phyloP scores from a whole-genome alignment of 352 stramenopile species.

The Blastocystis sp. region DNA sequence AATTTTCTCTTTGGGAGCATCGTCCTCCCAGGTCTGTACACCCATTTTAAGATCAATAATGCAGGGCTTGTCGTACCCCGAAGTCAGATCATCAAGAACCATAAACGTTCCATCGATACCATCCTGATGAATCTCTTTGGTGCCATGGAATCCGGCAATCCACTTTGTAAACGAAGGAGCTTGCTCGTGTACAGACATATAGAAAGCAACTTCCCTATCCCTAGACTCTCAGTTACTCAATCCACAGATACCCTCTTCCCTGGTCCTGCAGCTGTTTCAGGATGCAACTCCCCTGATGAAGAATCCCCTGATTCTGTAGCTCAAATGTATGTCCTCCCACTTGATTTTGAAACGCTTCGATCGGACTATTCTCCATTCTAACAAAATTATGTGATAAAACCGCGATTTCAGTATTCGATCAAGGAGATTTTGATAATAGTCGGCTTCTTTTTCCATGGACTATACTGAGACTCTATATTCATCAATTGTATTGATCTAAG shows the following conservation, averaged over 20 bases:
- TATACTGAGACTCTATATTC: too few relatives aligned
- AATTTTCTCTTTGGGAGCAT: constrained; percentile 58
- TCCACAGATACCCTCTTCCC: constrained; percentile 39
- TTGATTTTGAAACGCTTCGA: constrained; percentile 54
- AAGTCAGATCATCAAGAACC: constrained; percentile 51
- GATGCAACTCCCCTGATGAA: constrained; percentile 48
- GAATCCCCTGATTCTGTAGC: constrained; percentile 31
- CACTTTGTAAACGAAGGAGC: constrained; percentile 28
- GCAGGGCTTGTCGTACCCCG: constrained; percentile 19
- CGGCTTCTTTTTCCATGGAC: too few relatives aligned
- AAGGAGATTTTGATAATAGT: neutral
- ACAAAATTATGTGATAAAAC: neutral
- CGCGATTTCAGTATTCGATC: neutral
- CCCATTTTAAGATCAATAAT: constrained; percentile 60
- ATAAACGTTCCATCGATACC: constrained; percentile 51
- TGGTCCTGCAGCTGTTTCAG: constrained; percentile 40
- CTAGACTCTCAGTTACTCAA: neutral
- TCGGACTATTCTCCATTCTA: constrained; percentile 5
- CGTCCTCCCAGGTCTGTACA: constrained; percentile 56
- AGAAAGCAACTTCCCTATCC: constrained; percentile 44
- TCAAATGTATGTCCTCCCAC: constrained; percentile 53
- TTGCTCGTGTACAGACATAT: neutral
- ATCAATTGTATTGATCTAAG: neutral
- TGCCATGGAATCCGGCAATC: constrained; percentile 39
- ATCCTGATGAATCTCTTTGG: constrained; percentile 24